Base-by-base conservation (phyloP, 164 flowering plant species). In the Piper longum region DNA sequence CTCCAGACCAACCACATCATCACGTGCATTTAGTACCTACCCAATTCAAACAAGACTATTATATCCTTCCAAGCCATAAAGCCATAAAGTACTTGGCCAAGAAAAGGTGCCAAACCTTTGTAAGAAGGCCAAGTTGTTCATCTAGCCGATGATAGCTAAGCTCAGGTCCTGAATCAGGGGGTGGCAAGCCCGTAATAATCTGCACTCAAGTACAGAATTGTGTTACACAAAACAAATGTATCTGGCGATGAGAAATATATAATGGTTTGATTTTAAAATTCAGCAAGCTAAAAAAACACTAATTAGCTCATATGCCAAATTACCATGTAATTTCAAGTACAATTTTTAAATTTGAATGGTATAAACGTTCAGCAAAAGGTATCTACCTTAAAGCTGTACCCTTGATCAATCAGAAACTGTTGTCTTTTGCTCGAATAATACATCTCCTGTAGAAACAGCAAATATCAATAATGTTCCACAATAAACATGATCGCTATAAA, bases 401-500 rank as follows among this genome's bases (percentile, higher is more conserved):
- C 99, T 79, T 95, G 97, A 75, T 95, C 99, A 56, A 95, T 89
- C 81, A 90, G 69, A 76, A 93, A 93, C 72, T 93, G 99, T 75
- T 95, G 99, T 71, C 99, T 83, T 72, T 91, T 91, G 12, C 90
- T 87, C 54, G 96, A 91, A 74, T 91, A 91, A 73, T 89, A 91
- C 98, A 88, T 91, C 74, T 91, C 96, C 95, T 90, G 81, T 14
- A 5, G 14, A 60, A 3, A 36, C 60, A 57, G 60, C 7, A 19
- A 7, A 18, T 16, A 14, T 40, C 39, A 57, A 57, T 57, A 57
- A 57, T 57, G 59, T 12, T 13, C 26, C 52, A 5, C 14, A 48
- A 8, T 14, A 48, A 48, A 48, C 11, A 48, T 9, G 14, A 9
- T 9, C 52, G 9, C 14, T 48, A 5, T 9, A 48, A 9, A 48